These are phyloP conservation scores for Penicillium sp. DNA, from an alignment of 2,329 filamentous ascomycete species.

Conservation along the genomic window DNA sequence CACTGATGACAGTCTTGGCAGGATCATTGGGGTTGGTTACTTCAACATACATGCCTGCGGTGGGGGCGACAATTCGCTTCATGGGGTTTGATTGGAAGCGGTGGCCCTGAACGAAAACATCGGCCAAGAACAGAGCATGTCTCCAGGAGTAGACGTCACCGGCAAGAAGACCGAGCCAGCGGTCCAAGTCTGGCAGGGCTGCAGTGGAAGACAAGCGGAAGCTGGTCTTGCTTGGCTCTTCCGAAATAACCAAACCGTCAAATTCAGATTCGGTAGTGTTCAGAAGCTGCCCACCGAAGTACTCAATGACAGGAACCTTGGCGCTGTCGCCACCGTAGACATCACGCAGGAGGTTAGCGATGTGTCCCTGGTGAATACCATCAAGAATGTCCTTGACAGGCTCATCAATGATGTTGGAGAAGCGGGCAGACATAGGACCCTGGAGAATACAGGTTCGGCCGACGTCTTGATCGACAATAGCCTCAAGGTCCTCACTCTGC, in stretches of 20 bases:
- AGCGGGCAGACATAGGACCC: constrained; percentile 88
- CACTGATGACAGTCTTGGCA: constrained; percentile 76
- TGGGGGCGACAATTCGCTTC: constrained; percentile 83
- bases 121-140: constrained; percentile 88
- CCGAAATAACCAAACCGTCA: constrained; percentile 80
- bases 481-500: constrained; percentile 97
- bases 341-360: constrained; percentile 74
- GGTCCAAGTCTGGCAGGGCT: constrained; percentile 72
- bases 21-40: constrained; percentile 79
- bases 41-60: constrained; percentile 84
- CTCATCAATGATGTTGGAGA: constrained; percentile 85
- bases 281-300: constrained; percentile 84
- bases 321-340: constrained; percentile 72
- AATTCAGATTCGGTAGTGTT: constrained; percentile 72
- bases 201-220: constrained; percentile 78
- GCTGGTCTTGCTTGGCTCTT: constrained; percentile 75
- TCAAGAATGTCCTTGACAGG: constrained; percentile 94
- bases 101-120: constrained; percentile 91
- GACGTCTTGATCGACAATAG: constrained; percentile 93
- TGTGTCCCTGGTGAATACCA: constrained; percentile 84
- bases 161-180: constrained; percentile 85
- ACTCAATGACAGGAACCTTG: constrained; percentile 82
- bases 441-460: constrained; percentile 95
- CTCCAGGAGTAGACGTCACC: constrained; percentile 87
- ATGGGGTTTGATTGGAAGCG: constrained; percentile 98